Evolutionary conservation across 768 basidiomycete genomes (phyloP).

Genomic region (Daedalea quercina): DNA sequence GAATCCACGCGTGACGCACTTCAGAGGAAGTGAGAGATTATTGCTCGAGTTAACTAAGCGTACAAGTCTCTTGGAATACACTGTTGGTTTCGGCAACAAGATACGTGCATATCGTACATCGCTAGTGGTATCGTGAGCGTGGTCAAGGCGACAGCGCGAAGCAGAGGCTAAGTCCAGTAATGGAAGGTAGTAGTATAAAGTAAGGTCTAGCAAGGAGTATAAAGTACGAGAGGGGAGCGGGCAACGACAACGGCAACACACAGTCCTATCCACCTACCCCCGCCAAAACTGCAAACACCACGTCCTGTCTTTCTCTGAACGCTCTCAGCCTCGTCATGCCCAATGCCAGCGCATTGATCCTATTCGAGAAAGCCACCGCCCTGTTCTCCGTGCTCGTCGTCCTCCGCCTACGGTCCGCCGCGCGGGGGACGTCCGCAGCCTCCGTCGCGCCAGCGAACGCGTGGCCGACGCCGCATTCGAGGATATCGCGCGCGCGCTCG

Average conservation of each 20-base stretch:
- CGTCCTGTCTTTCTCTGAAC: constrained; percentile 65
- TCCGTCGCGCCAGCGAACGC: constrained; percentile 2
- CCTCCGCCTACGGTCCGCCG: constrained; percentile 17
- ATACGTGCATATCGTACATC: no score
- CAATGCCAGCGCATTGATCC: constrained; percentile 69
- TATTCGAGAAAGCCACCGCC: constrained; percentile 70
- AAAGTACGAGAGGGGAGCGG: no score
- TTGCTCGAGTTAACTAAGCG: no score
- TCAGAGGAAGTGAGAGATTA: no score
- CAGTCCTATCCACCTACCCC: constrained; percentile 24
- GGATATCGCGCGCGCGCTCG: constrained; percentile 17
- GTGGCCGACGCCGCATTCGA: constrained; percentile 17
- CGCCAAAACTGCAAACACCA: constrained; percentile 62
- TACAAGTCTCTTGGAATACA: no score
- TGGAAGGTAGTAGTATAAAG: no score
- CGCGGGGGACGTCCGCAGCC: not conserved
- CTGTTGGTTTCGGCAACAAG: no score
- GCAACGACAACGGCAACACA: not conserved
- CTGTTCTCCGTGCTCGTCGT: constrained; percentile 38
- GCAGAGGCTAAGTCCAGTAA: no score
- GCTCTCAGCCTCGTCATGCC: constrained; percentile 62
- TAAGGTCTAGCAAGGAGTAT: no score
- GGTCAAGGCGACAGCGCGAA: no score
- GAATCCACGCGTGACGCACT: no score
- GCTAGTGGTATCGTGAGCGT: no score